Base-by-base conservation (phyloP, 2,329 filamentous ascomycete species). In the Phaeosphaeriaceae sp. region DNA sequence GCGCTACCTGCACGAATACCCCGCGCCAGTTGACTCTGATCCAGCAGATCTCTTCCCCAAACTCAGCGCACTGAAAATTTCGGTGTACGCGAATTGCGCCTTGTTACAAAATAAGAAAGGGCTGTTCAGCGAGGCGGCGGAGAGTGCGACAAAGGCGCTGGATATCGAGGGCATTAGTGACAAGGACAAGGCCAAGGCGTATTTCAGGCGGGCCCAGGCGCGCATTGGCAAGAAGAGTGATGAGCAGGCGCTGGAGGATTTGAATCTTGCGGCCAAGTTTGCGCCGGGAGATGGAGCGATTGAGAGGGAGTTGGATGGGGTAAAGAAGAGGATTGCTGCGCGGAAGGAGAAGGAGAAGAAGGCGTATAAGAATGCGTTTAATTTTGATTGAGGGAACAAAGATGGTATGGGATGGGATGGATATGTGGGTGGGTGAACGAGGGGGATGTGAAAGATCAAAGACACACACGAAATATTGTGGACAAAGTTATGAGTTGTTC, bases 301-400 rank as follows among this genome's bases (percentile, higher is more conserved):
- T 58, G 75, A 79, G 52, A 88, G 85, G 64, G 92, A 97, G 77
- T 81, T 95, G 46, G 81, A 83, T 15, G 76, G 81, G n/a, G 86
- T 94, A 43, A 96, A 92, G 83, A 87, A 87, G 78, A 85, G 82
- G 64, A 83, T 88, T 20, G 81, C 85, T 9, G 89, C 87, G 49
- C 83, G 88, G 54, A 82, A 85, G 54, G 88, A 89, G 72, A 96
- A 92, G 84, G 90, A 97, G 80, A 95, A 92, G 83, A 90, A 89
- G 63, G 88, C 87, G 5, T 96, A 93, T 73, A 89, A 88, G 79
- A 97, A 96, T 79, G 94, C 95, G 76, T 97, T 97, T 71, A 66
- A 72, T 54, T 72, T 73, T 48, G 52, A 52, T 17, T 46, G 17
- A 28, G 16, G 23, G 11, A 1, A 26, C 11, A 11, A 26, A 26